Evolutionary conservation across 352 stramenopile species (phyloP), one percentile per base, ranked within the genome.

Genomic region (Phytophthora europaea): DNA sequence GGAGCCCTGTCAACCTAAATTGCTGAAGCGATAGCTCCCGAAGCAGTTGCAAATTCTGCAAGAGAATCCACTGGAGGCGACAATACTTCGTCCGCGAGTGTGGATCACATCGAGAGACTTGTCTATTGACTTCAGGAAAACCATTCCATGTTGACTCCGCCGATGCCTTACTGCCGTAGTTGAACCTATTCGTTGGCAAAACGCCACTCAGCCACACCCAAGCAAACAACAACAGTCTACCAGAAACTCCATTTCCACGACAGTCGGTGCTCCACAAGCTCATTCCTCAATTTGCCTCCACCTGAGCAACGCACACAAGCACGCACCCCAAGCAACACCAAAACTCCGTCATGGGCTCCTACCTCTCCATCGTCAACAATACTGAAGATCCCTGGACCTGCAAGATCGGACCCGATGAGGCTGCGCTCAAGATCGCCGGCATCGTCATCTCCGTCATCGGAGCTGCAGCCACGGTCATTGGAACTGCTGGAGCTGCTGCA

Each of bases 361-460:
- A 83, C 59, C 75, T 85, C 58, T 84, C 76, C 36, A 84, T 85
- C 66, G 67, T 67, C 55, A 85, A 85, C 71, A 80, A 85, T 65
- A 85, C 79, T n/a, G 18, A 66, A 2, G 65, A 85, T 56, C 63
- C 67, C 0, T 85, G 74, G 73, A 70, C 59, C 6, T 83, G 76
- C 72, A 85, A 80, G 62, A 80, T 86, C 33, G 79, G 73, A 26
- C 65, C 73, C 6, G 79, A 86, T 53, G 71, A 83, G 12, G 56
- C 48, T 15, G 48, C 48, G n/a, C 48, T 54, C 48, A 54, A 54
- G 48, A 54, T 54, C 48, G 48, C 48, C 48, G 48, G 48, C 20
- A 54, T 54, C 61, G 51, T 78, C 60, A 62, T 80, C 33, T 65
- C 63, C n/a, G 72, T 78, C 31, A 22, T 83, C 43, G 75, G 61